These are phyloP conservation scores for Staphylotrichum tortipilum DNA, from an alignment of 495 filamentous ascomycete species.

Conservation along the genomic window DNA sequence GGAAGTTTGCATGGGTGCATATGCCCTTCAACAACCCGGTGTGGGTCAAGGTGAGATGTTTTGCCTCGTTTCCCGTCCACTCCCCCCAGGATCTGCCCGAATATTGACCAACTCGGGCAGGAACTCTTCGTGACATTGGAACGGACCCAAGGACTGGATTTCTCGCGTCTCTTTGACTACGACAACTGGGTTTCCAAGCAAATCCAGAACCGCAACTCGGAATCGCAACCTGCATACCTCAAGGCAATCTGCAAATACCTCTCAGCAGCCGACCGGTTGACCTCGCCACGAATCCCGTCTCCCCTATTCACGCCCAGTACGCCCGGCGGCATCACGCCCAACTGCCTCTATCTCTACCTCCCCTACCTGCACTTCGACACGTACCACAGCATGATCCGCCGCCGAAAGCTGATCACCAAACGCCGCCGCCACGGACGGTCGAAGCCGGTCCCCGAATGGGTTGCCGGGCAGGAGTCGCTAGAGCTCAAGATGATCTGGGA, in stretches of 20 bases:
- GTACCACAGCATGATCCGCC: conserved; percentile 50
- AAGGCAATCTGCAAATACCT: conserved; percentile 38
- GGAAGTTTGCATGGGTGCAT: conserved; percentile 58
- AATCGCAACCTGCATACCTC: conserved; percentile 38
- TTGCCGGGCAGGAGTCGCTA: conserved; percentile 44
- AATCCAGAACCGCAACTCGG: conserved; percentile 36
- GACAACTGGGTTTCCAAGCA: conserved; percentile 41
- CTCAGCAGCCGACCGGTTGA: conserved; percentile 30
- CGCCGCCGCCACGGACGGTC: conserved; percentile 49
- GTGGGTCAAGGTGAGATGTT: conserved; percentile 51
- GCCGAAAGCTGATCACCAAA: conserved; percentile 49
- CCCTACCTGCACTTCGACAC: conserved; percentile 60
- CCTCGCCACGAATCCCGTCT: conserved; percentile 25
- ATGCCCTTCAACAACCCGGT: conserved; percentile 56
- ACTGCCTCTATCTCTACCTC: conserved; percentile 37
- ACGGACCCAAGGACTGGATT: conserved; percentile 26
- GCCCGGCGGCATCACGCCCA: conserved; percentile 34
- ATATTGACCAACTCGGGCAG: conserved; percentile 20
- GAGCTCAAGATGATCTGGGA: conserved; percentile 57
- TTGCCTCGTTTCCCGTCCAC: conserved; percentile 13
- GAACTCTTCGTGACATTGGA: conserved; percentile 32
- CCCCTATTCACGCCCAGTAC: conserved; percentile 11
- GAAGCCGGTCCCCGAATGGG: conserved; percentile 45
- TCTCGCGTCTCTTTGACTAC: conserved; percentile 41
- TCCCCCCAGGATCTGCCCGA: conserved; percentile 14